Evolutionary conservation across 192 early-diverging fungal species (phyloP).

Genomic region (Paraglomus brasilianum): DNA sequence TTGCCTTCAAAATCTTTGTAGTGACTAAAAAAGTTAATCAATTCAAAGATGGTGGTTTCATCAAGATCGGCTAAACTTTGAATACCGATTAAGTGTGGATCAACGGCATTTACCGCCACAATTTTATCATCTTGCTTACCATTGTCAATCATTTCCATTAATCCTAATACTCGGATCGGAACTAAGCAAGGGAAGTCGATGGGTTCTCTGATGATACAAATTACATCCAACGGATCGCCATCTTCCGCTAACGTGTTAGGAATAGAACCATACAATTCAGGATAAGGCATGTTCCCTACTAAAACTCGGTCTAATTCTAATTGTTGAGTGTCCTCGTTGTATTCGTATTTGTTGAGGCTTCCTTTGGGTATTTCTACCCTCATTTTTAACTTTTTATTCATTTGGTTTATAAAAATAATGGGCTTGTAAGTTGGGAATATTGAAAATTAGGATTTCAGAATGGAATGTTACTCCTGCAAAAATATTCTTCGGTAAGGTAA

Average conservation of each 20-base stretch:
- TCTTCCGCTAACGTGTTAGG: not conserved
- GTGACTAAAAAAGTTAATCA: not conserved
- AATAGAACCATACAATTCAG: not conserved
- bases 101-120: not conserved
- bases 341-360: slow-evolving; percentile 13
- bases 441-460: too few relatives aligned
- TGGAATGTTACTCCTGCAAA: too few relatives aligned
- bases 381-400: too few relatives aligned
- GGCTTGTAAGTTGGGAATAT: too few relatives aligned
- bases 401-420: too few relatives aligned
- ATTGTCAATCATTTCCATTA: slow-evolving; percentile 8
- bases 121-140: slow-evolving; percentile 11
- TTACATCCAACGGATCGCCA: slow-evolving; percentile 2
- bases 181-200: not conserved
- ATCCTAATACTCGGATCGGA: not conserved
- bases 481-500: too few relatives aligned
- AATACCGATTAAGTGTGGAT: not conserved
- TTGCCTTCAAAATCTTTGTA: slow-evolving; percentile 7
- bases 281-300: not conserved
- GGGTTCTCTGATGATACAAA: not conserved
- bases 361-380: too few relatives aligned
- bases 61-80: not conserved
- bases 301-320: slow-evolving; percentile 7
- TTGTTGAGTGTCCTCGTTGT: not conserved
- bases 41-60: not conserved